Percentiles rank a stretch among this genome's conserved stretches.
Evolutionary conservation across 139 green algal genomes (phyloP).

Genomic region (Chlorella sp.): DNA sequence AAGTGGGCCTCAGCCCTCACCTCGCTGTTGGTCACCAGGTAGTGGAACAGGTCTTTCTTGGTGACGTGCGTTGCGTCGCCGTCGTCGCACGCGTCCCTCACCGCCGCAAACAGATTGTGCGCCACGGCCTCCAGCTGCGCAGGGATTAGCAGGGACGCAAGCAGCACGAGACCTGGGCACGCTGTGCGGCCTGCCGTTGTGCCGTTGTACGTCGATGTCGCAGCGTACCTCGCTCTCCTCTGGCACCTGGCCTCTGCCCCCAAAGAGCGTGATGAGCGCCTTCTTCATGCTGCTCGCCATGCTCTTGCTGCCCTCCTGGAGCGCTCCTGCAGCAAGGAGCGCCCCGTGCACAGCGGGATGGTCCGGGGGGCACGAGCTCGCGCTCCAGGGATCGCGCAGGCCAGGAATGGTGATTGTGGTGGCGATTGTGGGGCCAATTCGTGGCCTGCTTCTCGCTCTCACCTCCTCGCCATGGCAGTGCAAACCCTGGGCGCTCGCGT

Average conservation of each 20-base stretch:
- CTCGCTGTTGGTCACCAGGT: background rate
- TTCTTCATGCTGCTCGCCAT: no score
- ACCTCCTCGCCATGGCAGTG: no score
- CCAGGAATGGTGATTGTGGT: no score
- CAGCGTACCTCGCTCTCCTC: background rate
- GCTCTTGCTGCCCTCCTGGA: no score
- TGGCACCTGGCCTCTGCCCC: background rate
- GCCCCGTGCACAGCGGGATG: no score
- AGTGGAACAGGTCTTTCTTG: background rate
- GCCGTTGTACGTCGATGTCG: no score
- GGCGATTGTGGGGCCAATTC: no score
- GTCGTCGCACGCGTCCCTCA: background rate
- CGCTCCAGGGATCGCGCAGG: no score
- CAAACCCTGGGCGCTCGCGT: no score
- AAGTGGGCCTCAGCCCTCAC: background rate
- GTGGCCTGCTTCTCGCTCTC: no score
- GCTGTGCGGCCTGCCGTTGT: background rate
- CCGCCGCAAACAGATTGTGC: background rate
- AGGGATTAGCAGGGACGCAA: background rate
- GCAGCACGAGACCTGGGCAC: background rate
- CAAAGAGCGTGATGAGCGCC: background rate
- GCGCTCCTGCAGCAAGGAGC: no score
- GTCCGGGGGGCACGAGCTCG: no score
- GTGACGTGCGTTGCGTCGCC: background rate
- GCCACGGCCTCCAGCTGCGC: background rate